Evolutionary conservation across 2,329 filamentous ascomycete genomes (phyloP), one percentile per base, ranked within the genome.

Genomic region (Ascochyta rabiei): DNA sequence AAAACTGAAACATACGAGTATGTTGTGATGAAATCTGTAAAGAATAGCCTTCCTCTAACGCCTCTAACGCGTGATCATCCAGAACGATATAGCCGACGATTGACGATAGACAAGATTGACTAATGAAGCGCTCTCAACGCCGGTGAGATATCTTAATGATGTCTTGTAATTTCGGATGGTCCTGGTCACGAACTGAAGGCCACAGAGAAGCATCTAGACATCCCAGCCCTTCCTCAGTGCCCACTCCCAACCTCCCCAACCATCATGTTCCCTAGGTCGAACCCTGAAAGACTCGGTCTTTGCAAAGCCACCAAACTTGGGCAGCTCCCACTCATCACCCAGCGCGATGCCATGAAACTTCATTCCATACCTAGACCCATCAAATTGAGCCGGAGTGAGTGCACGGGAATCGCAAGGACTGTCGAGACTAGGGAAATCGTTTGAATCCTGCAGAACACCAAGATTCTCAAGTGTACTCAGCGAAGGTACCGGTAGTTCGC

Each of bases 201-300:
- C 10, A 30, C 31, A 34, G 15, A 9, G 26, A 16, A 31, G 13
- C 10, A 10, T 12, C 38, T 42, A 50, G 13, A 12, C 34, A 31
- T 4, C 43, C 57, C 55, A 58, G 1, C 49, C 59, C 21, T 44
- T 48, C 39, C 30, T 30, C 9, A 55, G 28, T n/a, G 55, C 63
- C 63, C 64, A 65, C 24, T 63, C 53, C 59, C 48, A 50, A n/a
- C 62, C 62, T 15, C 63, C 64, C 64, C 64, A 69, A 2, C 62
- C 63, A 6, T 53, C 54, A 48, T 65, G 60, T 4, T 61, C 48
- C 10, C 45, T 48, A 0, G 63, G 64, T 3, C 61, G 43, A 2
- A 65, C 58, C 19, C 62, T 35, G 24, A 63, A 65, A 4, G 51
- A 41, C 35, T 56, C 39, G 0, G 18, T 35, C 10, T 48, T 33